Base-by-base conservation (phyloP, 1,284 basidiomycete genomes). In the Trichosporon sp. region DNA sequence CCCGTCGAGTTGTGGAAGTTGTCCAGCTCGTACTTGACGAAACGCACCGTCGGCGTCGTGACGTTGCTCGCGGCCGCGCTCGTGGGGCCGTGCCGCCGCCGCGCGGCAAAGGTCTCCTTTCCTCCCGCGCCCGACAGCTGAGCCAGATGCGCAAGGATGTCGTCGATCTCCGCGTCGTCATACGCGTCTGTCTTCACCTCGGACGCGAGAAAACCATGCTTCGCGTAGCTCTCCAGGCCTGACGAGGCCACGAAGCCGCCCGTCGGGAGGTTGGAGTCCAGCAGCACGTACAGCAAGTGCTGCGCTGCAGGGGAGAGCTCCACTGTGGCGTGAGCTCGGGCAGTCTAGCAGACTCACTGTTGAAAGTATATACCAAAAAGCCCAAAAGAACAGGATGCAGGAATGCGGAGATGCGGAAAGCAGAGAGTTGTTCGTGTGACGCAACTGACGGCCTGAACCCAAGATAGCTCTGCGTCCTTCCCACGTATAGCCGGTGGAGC, bases 221-320 rank as follows among this genome's bases (percentile, higher is more conserved):
- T 90, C 35, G 88, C 83, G 78, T 90, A 95, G 0, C 93, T 93
- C 79, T 99, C 96, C 67, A 98, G 87, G 0, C 96, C 96, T 1
- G 93, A 89, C 0, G 90, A 89, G 88, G 93, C 97, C 88, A 98
- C 93, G 86, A 98, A 98, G 88, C 92, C 95, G 87, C 98, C 97
- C 75, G 91, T 98, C 9, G 96, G 96, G 64, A 99, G 88, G 84
- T 99, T 98, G 29, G 93, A 89, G 84, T 96, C 93, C 35, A 92
- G 91, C 81, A 99, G 95, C 69, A 82, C 74, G 74, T 78, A 83
- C 35, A 83, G 75, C 53, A 81, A 74, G 71, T 83, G 82, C 31
- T 64, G 51, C 23, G 68, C 29, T 2, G 67, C 13, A 1, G 56
- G 56, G 18, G 56, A 60, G 56, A 60, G 56, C 56, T 60, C 56